Evolutionary conservation across 139 green algal genomes (phyloP).

Genomic region (Deuterostichococcus epilithicus): DNA sequence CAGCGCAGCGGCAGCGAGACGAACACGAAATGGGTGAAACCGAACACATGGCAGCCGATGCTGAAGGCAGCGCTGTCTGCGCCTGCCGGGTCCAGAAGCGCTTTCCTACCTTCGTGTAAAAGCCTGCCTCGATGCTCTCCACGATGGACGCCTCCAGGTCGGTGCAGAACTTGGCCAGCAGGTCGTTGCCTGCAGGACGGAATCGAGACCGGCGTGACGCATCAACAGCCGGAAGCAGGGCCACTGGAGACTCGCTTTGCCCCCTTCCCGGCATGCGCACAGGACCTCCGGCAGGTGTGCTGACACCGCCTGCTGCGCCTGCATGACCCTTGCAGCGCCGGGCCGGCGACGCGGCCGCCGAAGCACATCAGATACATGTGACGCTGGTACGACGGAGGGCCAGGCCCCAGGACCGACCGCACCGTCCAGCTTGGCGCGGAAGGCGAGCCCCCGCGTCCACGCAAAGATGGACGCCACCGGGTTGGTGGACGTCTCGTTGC

Average conservation of each 20-base stretch:
- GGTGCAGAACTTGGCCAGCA: constrained; percentile 74
- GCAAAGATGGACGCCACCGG: constrained; percentile 94
- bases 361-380: too few species aligned
- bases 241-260: too few species aligned
- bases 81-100: neutral
- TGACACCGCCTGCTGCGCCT: too few species aligned
- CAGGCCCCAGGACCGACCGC: neutral
- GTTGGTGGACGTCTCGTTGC: constrained; percentile 90
- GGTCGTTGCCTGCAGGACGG: constrained; percentile 62
- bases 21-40: neutral
- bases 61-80: neutral
- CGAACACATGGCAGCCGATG: neutral
- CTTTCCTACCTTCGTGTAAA: constrained; percentile 86
- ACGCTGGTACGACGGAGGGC: neutral
- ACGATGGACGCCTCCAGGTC: constrained; percentile 86
- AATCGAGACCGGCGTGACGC: too few species aligned
- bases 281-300: too few species aligned
- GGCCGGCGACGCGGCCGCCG: too few species aligned
- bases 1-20: neutral
- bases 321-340: too few species aligned
- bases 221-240: too few species aligned
- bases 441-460: constrained; percentile 88
- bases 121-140: constrained; percentile 77
- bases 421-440: constrained; percentile 87
- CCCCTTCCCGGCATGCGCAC: too few species aligned